phyloP scores from a whole-genome alignment of 345 rosid species.

The Bretschneidera sinensis region DNA sequence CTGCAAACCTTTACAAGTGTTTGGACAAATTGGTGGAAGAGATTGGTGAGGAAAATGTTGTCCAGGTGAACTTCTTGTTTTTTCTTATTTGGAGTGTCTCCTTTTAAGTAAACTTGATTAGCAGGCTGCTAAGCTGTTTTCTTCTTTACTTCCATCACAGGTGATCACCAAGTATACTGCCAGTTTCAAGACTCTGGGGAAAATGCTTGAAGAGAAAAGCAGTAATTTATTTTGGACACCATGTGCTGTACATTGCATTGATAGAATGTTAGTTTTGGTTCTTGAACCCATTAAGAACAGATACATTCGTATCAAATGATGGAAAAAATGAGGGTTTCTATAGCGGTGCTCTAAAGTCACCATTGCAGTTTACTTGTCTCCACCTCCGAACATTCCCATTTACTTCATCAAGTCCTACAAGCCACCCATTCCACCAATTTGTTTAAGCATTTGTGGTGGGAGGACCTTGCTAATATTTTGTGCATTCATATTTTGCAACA shows the following conservation, averaged over 20 bases:
- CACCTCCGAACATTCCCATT: slow-evolving; percentile 87
- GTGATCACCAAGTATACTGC: slow-evolving; percentile 52
- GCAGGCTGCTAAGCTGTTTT: too few relatives aligned
- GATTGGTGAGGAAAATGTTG: slow-evolving; percentile 65
- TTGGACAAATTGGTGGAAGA: slow-evolving; percentile 72
- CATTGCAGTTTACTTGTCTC: slow-evolving; percentile 21
- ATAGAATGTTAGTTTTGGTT: too few relatives aligned
- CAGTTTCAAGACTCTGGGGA: slow-evolving; percentile 42
- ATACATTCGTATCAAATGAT: too few relatives aligned
- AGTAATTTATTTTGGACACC: slow-evolving; percentile 80
- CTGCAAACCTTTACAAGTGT: slow-evolving; percentile 42
- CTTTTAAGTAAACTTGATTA: too few relatives aligned
- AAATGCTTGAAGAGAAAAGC: too few relatives aligned
- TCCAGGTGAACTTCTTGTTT: slow-evolving; percentile 49
- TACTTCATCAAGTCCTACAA: slow-evolving; percentile 83
- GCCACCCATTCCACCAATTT: slow-evolving; percentile 90
- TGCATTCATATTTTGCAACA: slow-evolving; percentile 79
- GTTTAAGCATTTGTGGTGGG: slow-evolving; percentile 78
- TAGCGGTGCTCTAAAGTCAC: too few relatives aligned
- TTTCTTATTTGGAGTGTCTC: too few relatives aligned
- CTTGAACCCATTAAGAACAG: too few relatives aligned
- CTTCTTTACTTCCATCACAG: too few relatives aligned
- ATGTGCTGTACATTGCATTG: slow-evolving; percentile 59
- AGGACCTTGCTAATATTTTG: slow-evolving; percentile 86
- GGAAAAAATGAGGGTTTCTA: too few relatives aligned